Conservation (phyloP, 768 basidiomycete species). For the Mycena rosella region DNA sequence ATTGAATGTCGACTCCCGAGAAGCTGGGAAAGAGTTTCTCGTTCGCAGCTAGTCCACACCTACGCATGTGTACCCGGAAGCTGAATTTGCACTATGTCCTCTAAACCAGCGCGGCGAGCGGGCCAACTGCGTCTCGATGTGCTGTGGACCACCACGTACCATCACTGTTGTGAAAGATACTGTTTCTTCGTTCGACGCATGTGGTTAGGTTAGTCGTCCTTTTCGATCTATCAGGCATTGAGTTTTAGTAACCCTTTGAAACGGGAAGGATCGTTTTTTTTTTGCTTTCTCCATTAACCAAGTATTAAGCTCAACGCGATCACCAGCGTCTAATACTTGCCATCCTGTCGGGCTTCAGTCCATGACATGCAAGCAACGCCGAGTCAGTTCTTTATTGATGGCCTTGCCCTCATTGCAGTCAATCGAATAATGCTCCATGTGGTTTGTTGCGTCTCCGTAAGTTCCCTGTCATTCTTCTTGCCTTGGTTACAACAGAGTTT, state of each 20-base stretch:
- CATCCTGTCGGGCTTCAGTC: not conserved
- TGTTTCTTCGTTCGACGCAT: not conserved
- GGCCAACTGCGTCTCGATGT: not conserved
- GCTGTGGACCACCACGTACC: constrained; percentile 12
- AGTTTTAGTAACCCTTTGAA: not conserved
- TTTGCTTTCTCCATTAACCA: not conserved
- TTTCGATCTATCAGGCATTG: not conserved
- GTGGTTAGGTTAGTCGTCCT: constrained; percentile 15
- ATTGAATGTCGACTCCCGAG: constrained; percentile 31
- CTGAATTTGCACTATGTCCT: constrained; percentile 15
- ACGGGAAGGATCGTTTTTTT: not conserved
- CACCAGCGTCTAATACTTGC: not conserved
- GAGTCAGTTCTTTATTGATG: constrained; percentile 27
- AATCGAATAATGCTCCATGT: constrained; percentile 34
- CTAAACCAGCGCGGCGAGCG: constrained; percentile 3
- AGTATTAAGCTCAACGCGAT: not conserved
- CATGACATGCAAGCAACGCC: not conserved
- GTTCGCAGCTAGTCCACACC: constrained; percentile 4
- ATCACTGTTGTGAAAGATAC: constrained; percentile 19
- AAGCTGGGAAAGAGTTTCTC: constrained; percentile 8
- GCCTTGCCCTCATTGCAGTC: constrained; percentile 7
- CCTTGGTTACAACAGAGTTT: constrained; percentile 33
- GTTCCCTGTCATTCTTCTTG: constrained; percentile 38
- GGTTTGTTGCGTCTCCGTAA: constrained; percentile 30
- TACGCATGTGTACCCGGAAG: constrained; percentile 24